Base-by-base conservation (phyloP, 192 early-diverging fungal species). In the Coemansia umbellata region DNA sequence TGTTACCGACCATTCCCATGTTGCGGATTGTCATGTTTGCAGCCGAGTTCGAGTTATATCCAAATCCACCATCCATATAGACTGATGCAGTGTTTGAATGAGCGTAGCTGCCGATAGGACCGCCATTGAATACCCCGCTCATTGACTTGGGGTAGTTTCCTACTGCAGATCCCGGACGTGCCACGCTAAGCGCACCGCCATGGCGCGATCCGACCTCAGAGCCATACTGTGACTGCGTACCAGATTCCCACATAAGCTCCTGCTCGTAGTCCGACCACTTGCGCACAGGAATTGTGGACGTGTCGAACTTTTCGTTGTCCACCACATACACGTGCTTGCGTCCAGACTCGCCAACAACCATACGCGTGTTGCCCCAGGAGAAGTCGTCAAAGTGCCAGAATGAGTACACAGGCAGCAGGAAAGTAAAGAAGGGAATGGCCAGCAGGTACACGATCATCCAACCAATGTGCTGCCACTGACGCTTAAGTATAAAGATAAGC, bases 311-410 rank as follows among this genome's bases (percentile, higher is more conserved):
- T 52, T 84, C 85, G 48, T 87, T 85, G 50, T 84, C 84, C 32
- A 78, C 82, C 56, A 60, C 63, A 32, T 72, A 76, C 36, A 80
- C 54, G 40, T 78, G 84, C 68, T 82, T 85, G 35, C 78, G 76
- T 45, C 91, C 91, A 28, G 85, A 87, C 58, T 92, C 89, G 52
- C 94, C 95, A 8, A 91, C 81, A 1, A 95, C 90, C 24, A 89
- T 31, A 64, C 95, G 88, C 21, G 95, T 98, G 69, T 93, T 95
- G 51, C 94, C 96, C 96, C 96, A 99, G 19, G 91, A 94, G 60
- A 99, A 99, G 68, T 99, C 93, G 69, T 99, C 96, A 74, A 97
- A 93, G 82, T 94, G 93, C 96, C 96, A 99, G 84, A 95, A 98
- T 18, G 95, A 82, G 62, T 98, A 98, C n/a, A 92, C 52, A 2